Evolutionary conservation across 441 rosid species (phyloP), one percentile per base, ranked within the genome.

Genomic region (Mallotus repandus): DNA sequence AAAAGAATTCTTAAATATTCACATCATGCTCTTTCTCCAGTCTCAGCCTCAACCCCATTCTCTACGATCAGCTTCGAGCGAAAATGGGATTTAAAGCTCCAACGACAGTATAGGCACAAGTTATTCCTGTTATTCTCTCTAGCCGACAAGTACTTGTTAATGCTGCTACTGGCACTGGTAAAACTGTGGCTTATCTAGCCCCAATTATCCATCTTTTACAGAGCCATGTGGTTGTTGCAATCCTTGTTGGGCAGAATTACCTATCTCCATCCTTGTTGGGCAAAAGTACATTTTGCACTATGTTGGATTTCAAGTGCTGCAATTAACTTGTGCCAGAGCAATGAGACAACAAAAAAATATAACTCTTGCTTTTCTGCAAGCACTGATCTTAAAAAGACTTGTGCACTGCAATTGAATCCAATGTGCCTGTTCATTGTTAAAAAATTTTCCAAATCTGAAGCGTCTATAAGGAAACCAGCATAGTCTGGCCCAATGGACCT

Each of bases 401-500:
- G 91, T 22, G 96, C 94, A 48, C 95, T 88, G 85, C 97, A 89
- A 78, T 85, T 91, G 77, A 93, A 90, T 71, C 99, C 99, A 52
- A 92, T 81, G 63, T 90, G 98, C 81, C 99, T 89, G 76, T 96
- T 97, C 88, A 83, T 89, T 48, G 98, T 96, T 72, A 96, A 91
- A 89, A 90, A 90, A 83, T 96, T 93, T 70, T 98, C 98, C 80
- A 91, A 86, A 93, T 96, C 97, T 43, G 99, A 93, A 80, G 98
- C 99, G 76, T 93, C 93, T 71, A 87, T 65, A 22, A 89, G 91
- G 66, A 90, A 86, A 80, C 83, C 84, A 50, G 84, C 85, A 77
- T 79, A 68, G 86, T 82, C 82, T 88, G 88, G 68, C 89, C 89
- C 71, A 70, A 72, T 74, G 89, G 80, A 75, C 87, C 79, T 78